Conservation (phyloP, 2,329 filamentous ascomycete genomes). For the Nectriaceae sp. region DNA sequence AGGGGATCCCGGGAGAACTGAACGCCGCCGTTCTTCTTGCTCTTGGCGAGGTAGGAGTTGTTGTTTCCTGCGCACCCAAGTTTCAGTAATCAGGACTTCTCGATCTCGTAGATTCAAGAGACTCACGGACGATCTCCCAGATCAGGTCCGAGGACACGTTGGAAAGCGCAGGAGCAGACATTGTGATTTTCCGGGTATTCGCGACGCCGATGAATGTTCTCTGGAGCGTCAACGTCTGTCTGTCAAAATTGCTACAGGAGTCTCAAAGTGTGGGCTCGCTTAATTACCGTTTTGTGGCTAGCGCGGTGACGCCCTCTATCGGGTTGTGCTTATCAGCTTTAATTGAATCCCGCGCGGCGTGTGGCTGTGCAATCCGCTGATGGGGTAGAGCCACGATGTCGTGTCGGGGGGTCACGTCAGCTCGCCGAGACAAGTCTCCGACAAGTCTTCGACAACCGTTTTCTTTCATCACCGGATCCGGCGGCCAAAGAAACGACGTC, state of each 20-base stretch:
- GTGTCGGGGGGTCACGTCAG: constrained; percentile 23
- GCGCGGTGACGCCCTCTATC: constrained; percentile 15
- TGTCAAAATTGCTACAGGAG: constrained; percentile 26
- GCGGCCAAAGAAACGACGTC: constrained; percentile 8
- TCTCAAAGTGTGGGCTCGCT: constrained; percentile 43
- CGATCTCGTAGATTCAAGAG: constrained; percentile 37
- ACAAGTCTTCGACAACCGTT: neutral
- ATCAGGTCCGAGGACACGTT: constrained; percentile 89
- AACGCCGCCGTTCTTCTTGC: constrained; percentile 73
- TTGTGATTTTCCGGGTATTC: constrained; percentile 46
- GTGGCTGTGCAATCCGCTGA: constrained; percentile 22
- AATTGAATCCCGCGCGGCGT: constrained; percentile 18
- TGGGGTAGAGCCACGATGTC: constrained; percentile 17
- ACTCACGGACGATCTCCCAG: constrained; percentile 95
- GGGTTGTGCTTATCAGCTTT: constrained; percentile 18
- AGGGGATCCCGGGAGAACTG: constrained; percentile 94
- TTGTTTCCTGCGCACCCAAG: constrained; percentile 64
- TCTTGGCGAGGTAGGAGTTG: constrained; percentile 93
- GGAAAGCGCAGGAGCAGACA: constrained; percentile 57
- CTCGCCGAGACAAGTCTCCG: constrained; percentile 19
- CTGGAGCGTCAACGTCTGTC: constrained; percentile 22
- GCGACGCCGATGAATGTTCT: constrained; percentile 36
- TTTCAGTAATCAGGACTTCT: constrained; percentile 21
- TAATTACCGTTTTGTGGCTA: constrained; percentile 34
- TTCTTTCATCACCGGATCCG: constrained; percentile 9